Evolutionary conservation across 2,329 filamentous ascomycete genomes (phyloP).

Genomic region (Fusarium goolgardi): DNA sequence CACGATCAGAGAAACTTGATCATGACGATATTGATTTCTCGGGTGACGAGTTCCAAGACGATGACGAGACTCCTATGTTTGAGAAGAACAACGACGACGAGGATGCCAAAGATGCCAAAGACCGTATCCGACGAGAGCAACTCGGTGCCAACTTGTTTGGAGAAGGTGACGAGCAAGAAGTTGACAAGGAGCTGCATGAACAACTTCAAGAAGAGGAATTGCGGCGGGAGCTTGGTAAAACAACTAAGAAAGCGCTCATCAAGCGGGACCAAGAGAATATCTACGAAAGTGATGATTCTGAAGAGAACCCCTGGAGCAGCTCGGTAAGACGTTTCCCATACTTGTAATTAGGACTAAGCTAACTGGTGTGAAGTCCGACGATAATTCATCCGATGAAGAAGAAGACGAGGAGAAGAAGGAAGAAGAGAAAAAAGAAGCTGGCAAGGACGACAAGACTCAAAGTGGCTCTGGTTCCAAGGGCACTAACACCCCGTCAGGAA

Average conservation of each 20-base stretch:
- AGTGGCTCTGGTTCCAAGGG: constrained; percentile 73
- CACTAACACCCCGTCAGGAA: constrained; percentile 66
- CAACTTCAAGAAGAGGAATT: constrained; percentile 75
- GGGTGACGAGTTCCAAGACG: constrained; percentile 84
- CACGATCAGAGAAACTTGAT: constrained; percentile 73
- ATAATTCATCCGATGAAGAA: constrained; percentile 55
- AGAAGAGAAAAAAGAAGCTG: constrained; percentile 54
- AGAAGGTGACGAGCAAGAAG: constrained; percentile 74
- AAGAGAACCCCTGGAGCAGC: constrained; percentile 57
- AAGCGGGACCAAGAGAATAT: constrained; percentile 89
- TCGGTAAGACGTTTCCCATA: constrained; percentile 47
- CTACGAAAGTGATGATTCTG: constrained; percentile 77
- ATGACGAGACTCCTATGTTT: constrained; percentile 81
- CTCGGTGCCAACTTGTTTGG: constrained; percentile 88
- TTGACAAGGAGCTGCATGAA: constrained; percentile 80
- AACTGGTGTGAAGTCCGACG: constrained; percentile 59
- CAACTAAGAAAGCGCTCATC: constrained; percentile 81
- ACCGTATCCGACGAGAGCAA: constrained; percentile 81
- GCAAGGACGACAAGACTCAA: constrained; percentile 64
- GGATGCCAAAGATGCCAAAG: constrained; percentile 77
- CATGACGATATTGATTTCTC: constrained; percentile 77
- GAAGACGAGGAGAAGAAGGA: constrained; percentile 56
- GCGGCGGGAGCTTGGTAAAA: constrained; percentile 78
- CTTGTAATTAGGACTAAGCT: constrained; percentile 22
- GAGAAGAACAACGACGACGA: constrained; percentile 87